phyloP scores from a whole-genome alignment of 345 rosid genomes.

The Citrus sp. region DNA sequence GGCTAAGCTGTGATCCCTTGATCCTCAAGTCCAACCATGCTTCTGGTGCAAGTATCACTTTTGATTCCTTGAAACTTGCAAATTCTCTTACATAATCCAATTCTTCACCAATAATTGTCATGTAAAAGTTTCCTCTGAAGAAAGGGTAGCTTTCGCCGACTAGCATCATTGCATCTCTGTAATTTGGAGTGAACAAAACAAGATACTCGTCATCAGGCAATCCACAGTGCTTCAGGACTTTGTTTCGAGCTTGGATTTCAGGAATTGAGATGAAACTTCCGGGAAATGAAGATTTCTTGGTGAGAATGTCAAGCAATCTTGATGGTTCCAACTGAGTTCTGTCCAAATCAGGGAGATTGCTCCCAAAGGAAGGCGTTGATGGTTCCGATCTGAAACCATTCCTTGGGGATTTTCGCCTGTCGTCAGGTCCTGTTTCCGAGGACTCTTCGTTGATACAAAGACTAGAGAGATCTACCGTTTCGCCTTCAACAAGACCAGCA shows the following conservation, averaged over 20 bases:
- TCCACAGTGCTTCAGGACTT: constrained; percentile 58
- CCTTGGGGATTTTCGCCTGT: constrained; percentile 43
- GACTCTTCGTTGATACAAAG: constrained; percentile 53
- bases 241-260: constrained; percentile 63
- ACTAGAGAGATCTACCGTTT: constrained; percentile 46
- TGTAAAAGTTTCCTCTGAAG: constrained; percentile 62
- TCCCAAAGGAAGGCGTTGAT: constrained; percentile 27
- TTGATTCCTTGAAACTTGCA: constrained; percentile 61
- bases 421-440: constrained; percentile 30
- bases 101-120: constrained; percentile 43
- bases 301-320: constrained; percentile 57
- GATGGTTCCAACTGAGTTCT: constrained; percentile 59
- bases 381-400: constrained; percentile 29
- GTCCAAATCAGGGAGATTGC: constrained; percentile 50
- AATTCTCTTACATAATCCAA: constrained; percentile 52
- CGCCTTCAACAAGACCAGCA: constrained; percentile 52
- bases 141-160: constrained; percentile 77
- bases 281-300: constrained; percentile 61
- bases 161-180: constrained; percentile 66
- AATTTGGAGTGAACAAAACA: constrained; percentile 60
- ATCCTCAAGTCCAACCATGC: constrained; percentile 75
- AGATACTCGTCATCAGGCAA: constrained; percentile 55
- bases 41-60: constrained; percentile 59
- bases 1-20: constrained; percentile 73
- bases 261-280: constrained; percentile 75